These are phyloP conservation scores for Leucogyrophana mollusca DNA, from an alignment of 768 basidiomycete species.

Conservation along the genomic window DNA sequence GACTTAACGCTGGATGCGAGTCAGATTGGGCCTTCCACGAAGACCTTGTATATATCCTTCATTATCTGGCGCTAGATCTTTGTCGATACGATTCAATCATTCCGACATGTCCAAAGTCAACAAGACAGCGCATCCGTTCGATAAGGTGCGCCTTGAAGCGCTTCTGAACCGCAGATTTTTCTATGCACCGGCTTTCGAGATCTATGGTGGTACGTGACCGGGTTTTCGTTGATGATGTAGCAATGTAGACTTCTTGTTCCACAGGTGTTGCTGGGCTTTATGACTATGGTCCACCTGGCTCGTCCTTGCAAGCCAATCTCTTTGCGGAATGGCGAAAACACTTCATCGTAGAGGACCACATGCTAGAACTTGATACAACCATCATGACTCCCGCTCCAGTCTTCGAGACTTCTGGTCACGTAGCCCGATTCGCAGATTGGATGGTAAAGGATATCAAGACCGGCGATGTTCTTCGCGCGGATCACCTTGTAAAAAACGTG, in stretches of 20 bases:
- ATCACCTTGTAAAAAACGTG: conserved; percentile 93
- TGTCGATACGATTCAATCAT: conserved; percentile 15
- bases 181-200: conserved; percentile 97
- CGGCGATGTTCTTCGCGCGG: conserved; percentile 95
- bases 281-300: conserved; percentile 97
- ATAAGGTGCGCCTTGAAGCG: conserved; percentile 82
- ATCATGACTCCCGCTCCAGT: conserved; percentile 95
- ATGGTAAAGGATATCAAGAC: conserved; percentile 96
- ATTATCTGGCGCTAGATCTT: not conserved
- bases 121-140: conserved; percentile 84
- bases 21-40: conserved; percentile 21
- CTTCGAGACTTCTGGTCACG: conserved; percentile 96
- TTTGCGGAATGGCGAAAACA: conserved; percentile 95
- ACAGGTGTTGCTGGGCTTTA: conserved; percentile 95
- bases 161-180: conserved; percentile 91
- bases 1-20: conserved; percentile 22
- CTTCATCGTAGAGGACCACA: conserved; percentile 97
- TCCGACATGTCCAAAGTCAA: conserved; percentile 49
- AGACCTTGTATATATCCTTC: not conserved
- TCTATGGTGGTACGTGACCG: conserved; percentile 81
- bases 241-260: too few relatives aligned
- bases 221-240: too few relatives aligned
- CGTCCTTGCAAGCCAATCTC: conserved; percentile 94
- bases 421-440: conserved; percentile 98
- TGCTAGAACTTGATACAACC: conserved; percentile 98